Evolutionary conservation across 192 early-diverging fungal genomes (phyloP).

Genomic region (Gigaspora rosea): DNA sequence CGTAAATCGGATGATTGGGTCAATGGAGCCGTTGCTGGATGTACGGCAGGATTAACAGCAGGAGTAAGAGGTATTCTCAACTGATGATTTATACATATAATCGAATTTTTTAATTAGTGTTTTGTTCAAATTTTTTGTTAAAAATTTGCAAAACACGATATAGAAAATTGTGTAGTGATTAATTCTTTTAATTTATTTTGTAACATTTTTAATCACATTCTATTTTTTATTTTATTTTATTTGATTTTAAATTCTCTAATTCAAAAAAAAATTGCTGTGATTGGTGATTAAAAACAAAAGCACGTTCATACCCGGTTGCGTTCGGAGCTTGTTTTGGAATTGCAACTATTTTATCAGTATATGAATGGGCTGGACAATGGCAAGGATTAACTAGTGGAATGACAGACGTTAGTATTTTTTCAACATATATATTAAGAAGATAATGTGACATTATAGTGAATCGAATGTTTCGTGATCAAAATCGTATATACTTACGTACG

Average conservation of each 20-base stretch:
- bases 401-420: no score
- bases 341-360: not conserved
- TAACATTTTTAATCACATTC: no score
- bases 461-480: no score
- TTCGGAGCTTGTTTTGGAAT: conserved; percentile 17
- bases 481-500: no score
- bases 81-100: no score
- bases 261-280: not conserved
- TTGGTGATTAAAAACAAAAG: not conserved
- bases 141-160: no score
- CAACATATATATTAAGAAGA: no score
- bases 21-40: conserved; percentile 72
- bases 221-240: not conserved
- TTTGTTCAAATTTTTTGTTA: no score
- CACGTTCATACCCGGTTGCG: not conserved
- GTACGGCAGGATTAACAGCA: conserved; percentile 70
- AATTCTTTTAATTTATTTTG: no score
- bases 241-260: not conserved
- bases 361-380: conserved; percentile 13
- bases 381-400: not conserved
- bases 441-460: no score
- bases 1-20: conserved; percentile 71
- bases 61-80: conserved; percentile 38
- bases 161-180: no score
- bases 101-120: no score